Conservation (phyloP, 441 rosid genomes). For the Bocquillonia castaneifolia region DNA sequence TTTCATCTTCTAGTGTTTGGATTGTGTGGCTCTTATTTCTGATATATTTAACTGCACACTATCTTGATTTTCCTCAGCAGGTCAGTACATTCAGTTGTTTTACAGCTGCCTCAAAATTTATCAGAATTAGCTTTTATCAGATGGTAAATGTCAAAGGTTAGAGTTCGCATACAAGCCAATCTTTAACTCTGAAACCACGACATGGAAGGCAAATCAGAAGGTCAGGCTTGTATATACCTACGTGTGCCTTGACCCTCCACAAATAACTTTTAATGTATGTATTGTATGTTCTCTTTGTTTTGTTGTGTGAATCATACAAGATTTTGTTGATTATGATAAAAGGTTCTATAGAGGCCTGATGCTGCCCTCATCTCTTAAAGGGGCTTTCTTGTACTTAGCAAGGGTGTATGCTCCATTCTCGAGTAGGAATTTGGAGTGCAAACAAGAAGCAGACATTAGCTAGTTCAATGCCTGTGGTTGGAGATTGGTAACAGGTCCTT, state of each 20-base stretch:
- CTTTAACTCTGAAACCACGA: conserved; percentile 10
- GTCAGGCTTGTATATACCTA: conserved; percentile 34
- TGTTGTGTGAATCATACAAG: conserved; percentile 17
- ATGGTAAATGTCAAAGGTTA: conserved; percentile 8
- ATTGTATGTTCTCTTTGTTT: conserved; percentile 18
- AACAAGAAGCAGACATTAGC: neutral
- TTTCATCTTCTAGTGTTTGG: neutral
- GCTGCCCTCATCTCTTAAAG: conserved; percentile 5
- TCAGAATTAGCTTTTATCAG: conserved; percentile 12
- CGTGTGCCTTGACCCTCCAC: conserved; percentile 26
- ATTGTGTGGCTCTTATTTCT: neutral
- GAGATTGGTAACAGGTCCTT: neutral
- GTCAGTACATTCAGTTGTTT: conserved; percentile 12
- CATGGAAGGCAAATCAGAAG: conserved; percentile 9
- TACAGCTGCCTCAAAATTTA: conserved; percentile 15
- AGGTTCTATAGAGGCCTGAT: conserved; percentile 16
- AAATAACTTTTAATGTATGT: conserved; percentile 11
- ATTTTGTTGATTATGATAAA: conserved; percentile 8
- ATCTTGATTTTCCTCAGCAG: conserved; percentile 9
- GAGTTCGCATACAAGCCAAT: conserved; percentile 7
- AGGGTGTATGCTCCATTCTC: conserved; percentile 17
- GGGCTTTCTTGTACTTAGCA: conserved; percentile 20
- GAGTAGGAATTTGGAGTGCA: conserved; percentile 14
- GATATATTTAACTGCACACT: neutral
- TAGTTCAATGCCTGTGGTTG: neutral